Evolutionary conservation across 139 green algal species (phyloP).

Genomic region (Penium margaritaceum): DNA sequence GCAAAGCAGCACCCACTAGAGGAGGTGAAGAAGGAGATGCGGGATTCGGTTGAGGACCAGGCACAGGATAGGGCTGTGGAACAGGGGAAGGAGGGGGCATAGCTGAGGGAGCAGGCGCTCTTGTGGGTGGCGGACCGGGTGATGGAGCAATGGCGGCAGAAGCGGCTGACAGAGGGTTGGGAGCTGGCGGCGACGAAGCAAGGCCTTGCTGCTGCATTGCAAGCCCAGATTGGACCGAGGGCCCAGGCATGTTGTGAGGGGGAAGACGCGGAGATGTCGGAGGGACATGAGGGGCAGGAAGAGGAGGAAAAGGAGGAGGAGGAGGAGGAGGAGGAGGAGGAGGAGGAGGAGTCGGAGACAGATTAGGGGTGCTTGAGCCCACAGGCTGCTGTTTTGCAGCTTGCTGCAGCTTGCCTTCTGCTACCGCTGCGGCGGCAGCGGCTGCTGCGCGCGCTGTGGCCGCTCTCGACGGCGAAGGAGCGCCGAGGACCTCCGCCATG

Average conservation of each 20-base stretch:
- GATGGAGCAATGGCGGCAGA: background rate
- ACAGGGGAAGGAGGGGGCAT: no score
- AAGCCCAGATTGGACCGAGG: no score
- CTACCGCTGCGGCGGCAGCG: no score
- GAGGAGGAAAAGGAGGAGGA: background rate
- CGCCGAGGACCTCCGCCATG: background rate
- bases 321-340: background rate
- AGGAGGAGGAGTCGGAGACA: background rate
- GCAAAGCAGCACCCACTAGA: no score
- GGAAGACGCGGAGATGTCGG: background rate
- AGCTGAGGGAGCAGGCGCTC: no score
- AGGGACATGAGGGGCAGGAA: background rate
- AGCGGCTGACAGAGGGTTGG: background rate
- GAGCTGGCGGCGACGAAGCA: background rate
- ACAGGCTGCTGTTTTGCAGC: no score
- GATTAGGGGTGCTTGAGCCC: background rate
- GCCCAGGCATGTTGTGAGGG: no score
- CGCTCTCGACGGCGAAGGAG: background rate
- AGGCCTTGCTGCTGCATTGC: no score
- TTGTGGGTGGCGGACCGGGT: background rate
- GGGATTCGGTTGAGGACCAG: background rate
- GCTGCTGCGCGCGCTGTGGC: background rate
- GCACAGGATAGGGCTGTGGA: background rate
- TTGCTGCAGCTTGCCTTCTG: no score
- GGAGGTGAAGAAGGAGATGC: background rate